Percentiles rank a stretch among this genome's conserved stretches.
phyloP scores from a whole-genome alignment of 116 monocot genomes.

The Iris pallida region DNA sequence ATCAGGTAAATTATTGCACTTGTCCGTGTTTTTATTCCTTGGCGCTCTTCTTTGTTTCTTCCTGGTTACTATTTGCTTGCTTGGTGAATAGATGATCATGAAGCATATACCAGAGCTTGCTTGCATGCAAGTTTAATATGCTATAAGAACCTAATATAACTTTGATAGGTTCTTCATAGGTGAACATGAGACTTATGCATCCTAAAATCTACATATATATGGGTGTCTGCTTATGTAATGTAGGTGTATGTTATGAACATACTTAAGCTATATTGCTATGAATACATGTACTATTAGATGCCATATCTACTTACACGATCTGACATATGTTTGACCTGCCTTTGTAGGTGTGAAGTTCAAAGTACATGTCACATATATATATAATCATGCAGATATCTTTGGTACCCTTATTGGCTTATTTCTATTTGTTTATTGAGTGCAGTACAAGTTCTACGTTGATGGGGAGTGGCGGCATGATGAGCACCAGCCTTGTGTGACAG shows the following conservation, averaged over 20 bases:
- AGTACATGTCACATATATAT: not conserved
- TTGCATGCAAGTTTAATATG: not conserved
- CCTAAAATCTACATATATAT: no score
- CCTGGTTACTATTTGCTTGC: not conserved
- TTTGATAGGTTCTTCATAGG: not conserved
- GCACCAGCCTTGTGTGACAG: constrained; percentile 38
- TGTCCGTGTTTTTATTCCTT: not conserved
- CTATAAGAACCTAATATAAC: not conserved
- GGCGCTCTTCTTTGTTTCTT: not conserved
- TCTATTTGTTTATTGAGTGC: constrained; percentile 14
- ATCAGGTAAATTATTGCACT: constrained; percentile 37
- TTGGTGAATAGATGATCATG: not conserved
- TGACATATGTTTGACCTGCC: no score
- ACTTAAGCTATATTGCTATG: no score
- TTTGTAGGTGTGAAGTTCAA: no score
- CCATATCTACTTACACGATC: no score
- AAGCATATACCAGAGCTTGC: not conserved
- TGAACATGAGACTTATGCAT: not conserved
- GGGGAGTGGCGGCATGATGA: constrained; percentile 80
- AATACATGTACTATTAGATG: no score
- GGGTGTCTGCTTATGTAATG: no score
- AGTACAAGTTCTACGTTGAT: constrained; percentile 81
- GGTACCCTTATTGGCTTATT: not conserved
- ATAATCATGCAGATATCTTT: not conserved
- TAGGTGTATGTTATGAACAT: no score